Evolutionary conservation across 2,329 filamentous ascomycete genomes (phyloP).

Genomic region (Zymoseptoria brevis): DNA sequence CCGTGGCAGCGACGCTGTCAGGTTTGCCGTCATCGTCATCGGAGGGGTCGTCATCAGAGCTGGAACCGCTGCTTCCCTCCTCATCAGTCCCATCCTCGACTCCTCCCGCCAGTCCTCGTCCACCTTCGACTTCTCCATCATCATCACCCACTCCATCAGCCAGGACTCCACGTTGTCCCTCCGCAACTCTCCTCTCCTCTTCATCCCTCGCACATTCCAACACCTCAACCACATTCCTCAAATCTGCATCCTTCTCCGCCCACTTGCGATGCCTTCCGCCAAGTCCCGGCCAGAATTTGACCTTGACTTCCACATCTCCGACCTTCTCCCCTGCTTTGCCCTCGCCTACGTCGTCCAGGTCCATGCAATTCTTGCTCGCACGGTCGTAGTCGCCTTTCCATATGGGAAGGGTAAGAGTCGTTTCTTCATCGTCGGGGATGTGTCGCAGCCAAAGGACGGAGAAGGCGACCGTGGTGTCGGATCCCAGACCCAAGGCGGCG

Average conservation of each 20-base stretch:
- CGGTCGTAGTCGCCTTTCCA: conserved; percentile 59
- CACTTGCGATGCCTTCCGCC: conserved; percentile 51
- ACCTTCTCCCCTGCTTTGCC: conserved; percentile 48
- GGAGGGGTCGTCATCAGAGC: conserved; percentile 13
- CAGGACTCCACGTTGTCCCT: conserved; percentile 19
- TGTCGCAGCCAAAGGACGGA: conserved; percentile 61
- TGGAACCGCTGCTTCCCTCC: conserved; percentile 8
- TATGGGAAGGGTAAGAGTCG: conserved; percentile 51
- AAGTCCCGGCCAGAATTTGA: conserved; percentile 56
- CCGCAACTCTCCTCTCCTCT: conserved; percentile 33
- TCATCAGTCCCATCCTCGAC: conserved; percentile 9
- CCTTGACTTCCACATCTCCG: conserved; percentile 48
- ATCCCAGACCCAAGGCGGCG: conserved; percentile 37
- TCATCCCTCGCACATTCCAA: conserved; percentile 55
- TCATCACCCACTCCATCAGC: conserved; percentile 6
- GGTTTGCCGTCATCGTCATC: conserved; percentile 7
- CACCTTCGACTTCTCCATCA: neutral
- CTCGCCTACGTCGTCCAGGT: conserved; percentile 15
- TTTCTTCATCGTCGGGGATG: conserved; percentile 59
- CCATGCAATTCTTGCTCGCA: conserved; percentile 42
- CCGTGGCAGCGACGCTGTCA: neutral
- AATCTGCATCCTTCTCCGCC: conserved; percentile 47
- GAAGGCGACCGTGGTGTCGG: conserved; percentile 53
- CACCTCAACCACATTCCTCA: conserved; percentile 56
- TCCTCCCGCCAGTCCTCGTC: neutral